Evolutionary conservation across 2,329 filamentous ascomycete genomes (phyloP), one percentile per base, ranked within the genome.

Genomic region (Neoascochyta sp.): DNA sequence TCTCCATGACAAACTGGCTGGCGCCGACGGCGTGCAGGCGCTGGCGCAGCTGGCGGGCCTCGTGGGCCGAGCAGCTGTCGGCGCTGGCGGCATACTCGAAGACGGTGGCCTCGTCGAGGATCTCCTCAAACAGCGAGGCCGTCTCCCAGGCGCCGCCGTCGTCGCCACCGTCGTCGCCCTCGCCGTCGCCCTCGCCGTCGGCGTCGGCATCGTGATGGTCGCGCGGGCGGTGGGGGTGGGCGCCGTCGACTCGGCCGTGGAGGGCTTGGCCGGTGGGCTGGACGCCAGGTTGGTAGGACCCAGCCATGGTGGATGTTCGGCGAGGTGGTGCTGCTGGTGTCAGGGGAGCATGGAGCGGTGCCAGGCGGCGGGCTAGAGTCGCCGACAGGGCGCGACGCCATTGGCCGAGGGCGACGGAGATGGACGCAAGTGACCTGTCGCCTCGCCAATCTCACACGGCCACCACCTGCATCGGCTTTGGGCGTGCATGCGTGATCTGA

Each of bases 1-100:
- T 57, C 27, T 80, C 74, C 48, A 78, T 70, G 54, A 86, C 79
- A 60, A 95, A 94, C 39, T 81, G 74, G 39, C 78, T 75, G 13
- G 85, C 83, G n/a, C 89, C 89, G 40, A 88, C 70, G 29, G 78
- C 72, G 55, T 83, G 83, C 36, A 95, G 71, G 42, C 83, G 74
- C 49, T 81, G 75, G 45, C 84, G 80, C 56, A 81, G 83, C 11
- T 71, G 68, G 36, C 74, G 68, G 15, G 83, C 78, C 65, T 94
- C 83, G 41, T 61, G 47, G 32, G 50, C 43, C 20, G 56, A 55
- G 39, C 59, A 64, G 6, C 42, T 41, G 23, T 61, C 46, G 21
- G 38, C 30, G 17, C 52, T 41, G 34, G 24, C 32, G 8, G 52
- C 44, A 36, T 52, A 50, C 25, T 56, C 53, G 19, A 54, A 54